A percentile compares a stretch with the other conserved stretches of the same genome.
phyloP scores from a whole-genome alignment of 805 yeast species.

The Starmerella apicola region DNA sequence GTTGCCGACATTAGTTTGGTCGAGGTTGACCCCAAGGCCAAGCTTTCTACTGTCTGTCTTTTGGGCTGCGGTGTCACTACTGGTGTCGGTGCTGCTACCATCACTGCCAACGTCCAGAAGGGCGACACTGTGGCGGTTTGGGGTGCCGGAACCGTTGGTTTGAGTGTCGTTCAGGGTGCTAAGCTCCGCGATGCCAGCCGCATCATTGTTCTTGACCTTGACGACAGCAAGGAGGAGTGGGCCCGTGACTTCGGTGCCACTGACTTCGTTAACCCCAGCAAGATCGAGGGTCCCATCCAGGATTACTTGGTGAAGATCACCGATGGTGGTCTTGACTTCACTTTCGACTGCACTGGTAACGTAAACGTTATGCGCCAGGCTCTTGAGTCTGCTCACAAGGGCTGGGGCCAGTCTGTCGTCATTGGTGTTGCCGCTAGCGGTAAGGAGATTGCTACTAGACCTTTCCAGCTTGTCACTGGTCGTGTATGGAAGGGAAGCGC shows the following conservation, averaged over 20 bases:
- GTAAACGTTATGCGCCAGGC: conserved; percentile 91
- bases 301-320: conserved; percentile 68
- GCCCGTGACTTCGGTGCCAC: conserved; percentile 88
- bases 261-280: conserved; percentile 78
- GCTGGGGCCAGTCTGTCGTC: conserved; percentile 93
- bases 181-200: conserved; percentile 66
- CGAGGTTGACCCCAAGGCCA: conserved; percentile 74
- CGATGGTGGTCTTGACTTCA: conserved; percentile 93
- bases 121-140: conserved; percentile 94
- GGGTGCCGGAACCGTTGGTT: conserved; percentile 97
- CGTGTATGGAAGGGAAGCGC: conserved; percentile 99
- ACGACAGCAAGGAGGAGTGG: conserved; percentile 74
- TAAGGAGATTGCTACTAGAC: conserved; percentile 89
- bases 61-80: conserved; percentile 98
- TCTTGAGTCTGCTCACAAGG: conserved; percentile 93
- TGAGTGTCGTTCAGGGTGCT: conserved; percentile 94
- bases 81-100: conserved; percentile 94
- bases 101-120: conserved; percentile 78
- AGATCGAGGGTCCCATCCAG: conserved; percentile 55
- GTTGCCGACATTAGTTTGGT: conserved; percentile 96
- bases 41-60: conserved; percentile 75
- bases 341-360: conserved; percentile 98
- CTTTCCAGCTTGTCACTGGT: conserved; percentile 98
- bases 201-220: conserved; percentile 72
- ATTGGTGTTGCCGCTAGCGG: conserved; percentile 99